Evolutionary conservation across 1,284 basidiomycete species (phyloP), one percentile per base, ranked within the genome.

Genomic region (Rhodotorula mucilaginosa): DNA sequence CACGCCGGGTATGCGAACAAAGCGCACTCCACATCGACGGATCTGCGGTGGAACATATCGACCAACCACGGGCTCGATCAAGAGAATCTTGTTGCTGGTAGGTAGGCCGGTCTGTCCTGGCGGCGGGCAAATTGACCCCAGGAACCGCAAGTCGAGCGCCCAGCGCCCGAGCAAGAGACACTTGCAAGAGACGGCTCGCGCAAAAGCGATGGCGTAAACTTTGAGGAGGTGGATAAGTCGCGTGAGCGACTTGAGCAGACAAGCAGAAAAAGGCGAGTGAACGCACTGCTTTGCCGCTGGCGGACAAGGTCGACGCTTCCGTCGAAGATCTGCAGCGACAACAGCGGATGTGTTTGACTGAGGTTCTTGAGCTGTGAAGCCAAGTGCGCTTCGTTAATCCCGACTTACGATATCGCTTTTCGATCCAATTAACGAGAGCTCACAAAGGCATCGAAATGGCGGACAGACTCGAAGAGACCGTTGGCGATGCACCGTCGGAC

Each of bases 111-210:
- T 0, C 21, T 13, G 19, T 56, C 39, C 52, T 5, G 10, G 62
- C 65, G 1, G 54, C 31, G 47, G 69, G 46, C 48, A 58, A 44
- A 44, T 13, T 16, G 47, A 26, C 26, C 66, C 61, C 26, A 61
- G 52, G n/a, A 65, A 46, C 0, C 23, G 39, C 4, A 46, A 34
- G 34, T 73, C 65, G 44, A 70, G 34, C 3, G 52, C 65, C 68
- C 68, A 73, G 18, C 68, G 64, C 2, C 68, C 65, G 39, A 73
- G 46, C 2, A 73, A 4, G n/a, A 73, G 65, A 1, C 51, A n/a
- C 12, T 51, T 26, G 51, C 64, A 67, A 18, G 39, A 8, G 3
- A 62, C 48, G 16, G 56, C 13, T 4, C 56, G 61, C 0, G 54
- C 49, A 44, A 61, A 67, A 8, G 48, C 18, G 18, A 54, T 19